Evolutionary conservation across 2,329 filamentous ascomycete genomes (phyloP), one percentile per base, ranked within the genome.

Genomic region (Zymoseptoria tritici): DNA sequence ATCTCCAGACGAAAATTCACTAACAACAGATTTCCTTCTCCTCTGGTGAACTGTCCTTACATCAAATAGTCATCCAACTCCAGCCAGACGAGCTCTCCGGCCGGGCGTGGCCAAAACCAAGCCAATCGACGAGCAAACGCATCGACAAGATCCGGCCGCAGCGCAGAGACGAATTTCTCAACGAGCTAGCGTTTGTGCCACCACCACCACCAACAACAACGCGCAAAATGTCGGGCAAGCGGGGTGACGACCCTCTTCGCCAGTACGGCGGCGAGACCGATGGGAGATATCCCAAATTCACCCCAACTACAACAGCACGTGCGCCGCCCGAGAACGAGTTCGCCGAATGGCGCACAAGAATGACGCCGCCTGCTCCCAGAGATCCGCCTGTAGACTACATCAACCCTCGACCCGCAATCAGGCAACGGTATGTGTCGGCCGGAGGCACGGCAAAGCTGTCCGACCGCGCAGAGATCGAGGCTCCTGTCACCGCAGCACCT

Each of bases 371-470:
- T 53, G 22, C 29, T 24, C 52, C 54, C 26, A 4, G 49, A 20
- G n/a, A 19, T 16, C 46, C 55, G 9, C 53, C 57, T 7, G 19
- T 60, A 21, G 65, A 66, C 52, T 66, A 66, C 63, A 66, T 66
- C 52, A 29, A 59, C 21, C 64, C 65, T 5, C 60, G 60, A 9
- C 65, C 63, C 9, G 60, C 59, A 4, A 22, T 50, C 16, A 63
- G 59, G 50, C 69, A 70, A 57, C 68, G 69, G 46, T 71, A 68
- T 54, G 65, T 71, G 50, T 64, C 66, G 2, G 69, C 69, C 9
- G 69, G 69, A 50, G 69, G 69, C 26, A 58, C 54, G 50, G 59
- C 62, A 19, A 64, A 61, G 21, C 58, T 70, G 9, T 19, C 58
- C 42, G 64, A 70, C 24, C 68, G 69, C 24, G n/a, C 49, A 20